phyloP scores from a whole-genome alignment of 139 green algal species.

The Chlamydomonas incerta region DNA sequence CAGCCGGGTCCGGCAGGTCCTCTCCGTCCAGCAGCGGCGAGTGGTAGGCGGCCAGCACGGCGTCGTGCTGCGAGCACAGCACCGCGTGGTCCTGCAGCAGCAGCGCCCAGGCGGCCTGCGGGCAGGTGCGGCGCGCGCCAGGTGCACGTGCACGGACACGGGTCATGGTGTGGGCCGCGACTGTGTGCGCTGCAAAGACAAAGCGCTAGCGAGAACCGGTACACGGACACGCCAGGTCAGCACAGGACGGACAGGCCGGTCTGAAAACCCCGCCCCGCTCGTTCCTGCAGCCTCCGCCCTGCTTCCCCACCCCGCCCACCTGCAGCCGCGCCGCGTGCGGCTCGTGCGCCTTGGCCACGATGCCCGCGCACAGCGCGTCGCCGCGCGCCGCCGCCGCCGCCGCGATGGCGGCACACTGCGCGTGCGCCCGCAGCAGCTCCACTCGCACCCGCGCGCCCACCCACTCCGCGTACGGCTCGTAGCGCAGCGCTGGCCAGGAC shows the following conservation, averaged over 20 bases:
- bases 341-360: constrained; percentile 50
- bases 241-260: too few species aligned
- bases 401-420: constrained; percentile 28
- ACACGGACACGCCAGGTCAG: too few species aligned
- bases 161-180: too few species aligned
- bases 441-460: constrained; percentile 67
- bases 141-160: too few species aligned
- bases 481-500: constrained; percentile 45
- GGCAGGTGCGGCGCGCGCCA: too few species aligned
- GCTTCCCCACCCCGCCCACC: constrained; percentile 14
- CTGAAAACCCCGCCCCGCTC: too few species aligned
- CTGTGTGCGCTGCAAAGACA: too few species aligned
- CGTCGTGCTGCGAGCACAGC: constrained; percentile 55
- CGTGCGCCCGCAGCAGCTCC: constrained; percentile 46
- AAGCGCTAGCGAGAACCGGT: too few species aligned
- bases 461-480: constrained; percentile 78
- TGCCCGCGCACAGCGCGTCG: constrained; percentile 41
- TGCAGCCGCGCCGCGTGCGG: constrained; percentile 46
- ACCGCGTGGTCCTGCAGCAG: constrained; percentile 74
- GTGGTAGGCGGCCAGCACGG: constrained; percentile 54
- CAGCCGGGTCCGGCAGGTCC: neutral
- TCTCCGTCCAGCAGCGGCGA: constrained; percentile 53
- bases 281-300: too few species aligned
- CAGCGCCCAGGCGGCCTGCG: constrained; percentile 44
- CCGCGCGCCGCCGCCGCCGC: constrained; percentile 11